Base-by-base conservation (phyloP, 345 rosid genomes). In the Acer campestre region DNA sequence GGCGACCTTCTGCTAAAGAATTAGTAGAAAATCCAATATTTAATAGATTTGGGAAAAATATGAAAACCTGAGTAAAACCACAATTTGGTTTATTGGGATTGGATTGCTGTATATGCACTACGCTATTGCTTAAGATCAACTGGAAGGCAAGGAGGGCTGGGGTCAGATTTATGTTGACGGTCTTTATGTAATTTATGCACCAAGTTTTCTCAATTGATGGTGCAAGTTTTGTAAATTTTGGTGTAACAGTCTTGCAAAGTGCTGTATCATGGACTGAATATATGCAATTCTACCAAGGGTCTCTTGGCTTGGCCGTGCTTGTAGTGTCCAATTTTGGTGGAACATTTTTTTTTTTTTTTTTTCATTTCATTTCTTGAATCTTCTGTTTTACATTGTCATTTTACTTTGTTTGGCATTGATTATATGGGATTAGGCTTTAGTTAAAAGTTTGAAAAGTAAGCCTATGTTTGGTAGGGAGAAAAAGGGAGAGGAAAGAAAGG, bases 1-100 rank as follows among this genome's bases (percentile, higher is more conserved):
- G 86, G 29, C 90, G 97, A 38, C 98, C 98, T 75, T 88, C 92
- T 56, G 93, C 94, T 0, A 85, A 84, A 81, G 93, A 91, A 59
- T 18, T 94, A 51, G 59, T 89, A 31, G 88, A 89, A 67, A 94
- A 90, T 85, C 89, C 91, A 61, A 84, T 97, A 55, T 91, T 97
- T 56, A 84, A 84, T 77, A 86, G 82, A 85, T 61, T 85, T 71
- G 49, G 53, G 58, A 81, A 77, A 77, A 86, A 70, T 61, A 48
- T 55, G 59, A 87, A 75, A 79, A 75, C 74, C 48, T 61, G 17
- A 62, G 67, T 35, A 62, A 13, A 69, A 17, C 66, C 63, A 0
- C 51, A 7, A 7, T 4, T n/a, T 46, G 38, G 10, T 38, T 10
- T 35, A 40, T 31, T 10, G 38, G 23, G 56, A 51, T 69, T 20